Evolutionary conservation across 345 rosid species (phyloP).

Genomic region (Abelmoschus esculentus): DNA sequence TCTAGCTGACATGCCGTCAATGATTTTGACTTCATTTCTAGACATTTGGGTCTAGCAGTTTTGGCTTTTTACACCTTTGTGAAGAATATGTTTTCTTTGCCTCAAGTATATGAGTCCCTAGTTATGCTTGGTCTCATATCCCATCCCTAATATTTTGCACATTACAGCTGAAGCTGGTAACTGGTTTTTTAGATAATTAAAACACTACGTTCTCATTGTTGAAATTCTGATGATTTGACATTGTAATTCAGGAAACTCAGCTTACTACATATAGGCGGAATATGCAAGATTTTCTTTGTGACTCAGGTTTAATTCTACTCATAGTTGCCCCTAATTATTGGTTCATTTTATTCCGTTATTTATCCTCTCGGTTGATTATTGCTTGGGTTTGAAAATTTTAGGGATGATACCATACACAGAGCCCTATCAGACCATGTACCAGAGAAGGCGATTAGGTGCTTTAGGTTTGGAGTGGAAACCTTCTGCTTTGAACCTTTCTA

Average conservation of each 20-base stretch:
- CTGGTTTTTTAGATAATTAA: background rate
- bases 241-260: constrained; percentile 82
- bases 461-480: constrained; percentile 91
- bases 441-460: constrained; percentile 84
- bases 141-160: background rate
- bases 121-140: background rate
- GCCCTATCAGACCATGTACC: constrained; percentile 95
- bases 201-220: background rate
- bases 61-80: background rate
- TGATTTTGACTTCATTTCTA: background rate
- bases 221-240: constrained; percentile 10
- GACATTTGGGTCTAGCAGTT: background rate
- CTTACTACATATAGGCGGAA: constrained; percentile 78
- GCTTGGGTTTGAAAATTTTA: constrained; percentile 27
- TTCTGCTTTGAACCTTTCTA: constrained; percentile 57
- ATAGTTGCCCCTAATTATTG: constrained; percentile 4
- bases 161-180: constrained; percentile 1
- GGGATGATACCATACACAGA: constrained; percentile 94
- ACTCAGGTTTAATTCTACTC: constrained; percentile 58
- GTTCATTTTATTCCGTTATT: constrained; percentile 12
- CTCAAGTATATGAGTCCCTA: background rate
- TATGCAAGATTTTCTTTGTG: constrained; percentile 97
- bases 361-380: constrained; percentile 9
- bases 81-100: background rate
- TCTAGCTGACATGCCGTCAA: background rate